Evolutionary conservation across 208 protist species (phyloP), one percentile per base, ranked within the genome.

Genomic region (Trypanosoma theileri): DNA sequence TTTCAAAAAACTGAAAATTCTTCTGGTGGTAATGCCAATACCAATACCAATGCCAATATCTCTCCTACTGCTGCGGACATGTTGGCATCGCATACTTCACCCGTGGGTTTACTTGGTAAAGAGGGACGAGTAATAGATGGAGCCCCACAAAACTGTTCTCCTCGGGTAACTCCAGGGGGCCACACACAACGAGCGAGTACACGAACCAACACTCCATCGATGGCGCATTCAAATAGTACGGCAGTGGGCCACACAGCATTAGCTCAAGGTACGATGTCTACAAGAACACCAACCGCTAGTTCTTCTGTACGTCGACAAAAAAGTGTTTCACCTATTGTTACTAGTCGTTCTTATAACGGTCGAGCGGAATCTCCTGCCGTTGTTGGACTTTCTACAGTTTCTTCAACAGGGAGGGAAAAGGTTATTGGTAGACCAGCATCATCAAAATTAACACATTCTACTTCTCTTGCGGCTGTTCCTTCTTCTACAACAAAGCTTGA

Each of bases 1-100:
- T 62, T 56, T 63, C 50, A 55, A 63, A 44, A 21, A 42, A 35
- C 9, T 17, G 66, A 63, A 13, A 24, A 0, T 8, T 12, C 52
- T 51, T 7, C 56, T 58, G 28, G 16, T 46, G 22, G 22, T 60
- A 21, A 52, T 8, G 10, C 16, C 42, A 0, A 40, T 28, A 40
- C 17, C 31, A n/a, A 24, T 24, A 31, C 56, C n/a, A 45, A 19
- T 9, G 19, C 42, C 6, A 51, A 10, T 64, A 14, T 9, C 6
- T 0, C 44, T 17, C 3, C 44, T 19, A 35, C 8, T 28, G 17
- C 14, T 48, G 44, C 44, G 11, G 44, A 17, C 13, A 1, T 44
- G 9, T 19, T 41, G 3, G 21, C 51, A 40, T 66, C 51, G 22
- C 61, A 31, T 40, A 31, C 61, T 11, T n/a, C 51, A 26, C n/a